Base-by-base conservation (phyloP, 371 early-diverging fungal genomes). In the Cokeromyces recurvatus region DNA sequence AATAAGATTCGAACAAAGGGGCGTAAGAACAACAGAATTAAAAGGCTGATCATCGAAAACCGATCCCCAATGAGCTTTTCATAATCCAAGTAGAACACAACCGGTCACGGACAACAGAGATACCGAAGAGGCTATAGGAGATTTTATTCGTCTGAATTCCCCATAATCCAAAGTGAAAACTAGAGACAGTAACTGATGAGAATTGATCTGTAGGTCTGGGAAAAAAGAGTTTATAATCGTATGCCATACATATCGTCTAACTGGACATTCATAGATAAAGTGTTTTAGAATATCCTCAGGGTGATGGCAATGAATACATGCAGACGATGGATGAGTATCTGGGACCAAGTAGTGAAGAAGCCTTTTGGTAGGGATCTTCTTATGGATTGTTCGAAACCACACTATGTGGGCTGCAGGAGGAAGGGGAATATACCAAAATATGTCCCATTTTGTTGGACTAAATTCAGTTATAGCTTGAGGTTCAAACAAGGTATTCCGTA, bases 61-160 rank as follows among this genome's bases (percentile, higher is more conserved):
- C n/a, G n/a, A n/a, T n/a, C n/a, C n/a, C n/a, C n/a, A n/a, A n/a
- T n/a, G n/a, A n/a, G n/a, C n/a, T n/a, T n/a, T n/a, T n/a, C n/a
- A n/a, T n/a, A n/a, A n/a, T n/a, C n/a, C n/a, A n/a, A 43, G 32
- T 43, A 43, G 32, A 20, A 20, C 32, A 32, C 43, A 43, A 21
- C 21, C 42, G 29, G 29, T 29, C 25, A 42, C 29, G 42, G 27
- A 29, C 29, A 42, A 15, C 29, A 42, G 29, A 42, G 42, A 42
- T 42, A 42, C 25, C 3, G 42, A 42, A 19, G 16, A 23, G 40
- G 40, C 40, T 8, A 40, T 24, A 40, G 40, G 9, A 40, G 16
- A 42, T 29, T 42, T 42, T 42, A 10, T 42, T 27, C 29, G 10
- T 42, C 15, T 3, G 15, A 42, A 27, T 4, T 42, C 42, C 25